Conservation (phyloP, 2,329 filamentous ascomycete genomes). For the Fusarium sp. region DNA sequence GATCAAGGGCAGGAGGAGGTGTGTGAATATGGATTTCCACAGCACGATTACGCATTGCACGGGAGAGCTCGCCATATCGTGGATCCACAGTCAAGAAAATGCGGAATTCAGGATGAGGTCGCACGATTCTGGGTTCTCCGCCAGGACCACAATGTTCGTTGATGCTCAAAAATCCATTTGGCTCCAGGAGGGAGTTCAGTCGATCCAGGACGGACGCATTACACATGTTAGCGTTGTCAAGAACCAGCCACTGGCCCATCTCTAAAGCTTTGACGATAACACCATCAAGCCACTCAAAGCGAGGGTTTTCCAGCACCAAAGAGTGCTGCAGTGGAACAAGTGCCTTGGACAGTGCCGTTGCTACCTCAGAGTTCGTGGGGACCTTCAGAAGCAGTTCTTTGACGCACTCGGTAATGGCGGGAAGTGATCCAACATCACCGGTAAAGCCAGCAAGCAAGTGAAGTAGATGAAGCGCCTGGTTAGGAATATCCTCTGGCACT, state of each 20-base stretch:
- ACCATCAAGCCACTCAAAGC: conserved; percentile 97
- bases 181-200: conserved; percentile 93
- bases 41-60: conserved; percentile 96
- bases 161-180: conserved; percentile 86
- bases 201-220: conserved; percentile 94
- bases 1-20: conserved; percentile 50
- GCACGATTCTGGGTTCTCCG: conserved; percentile 83
- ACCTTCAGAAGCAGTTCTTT: conserved; percentile 57
- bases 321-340: conserved; percentile 65
- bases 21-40: conserved; percentile 84
- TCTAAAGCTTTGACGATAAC: conserved; percentile 89
- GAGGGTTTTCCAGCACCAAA: conserved; percentile 74
- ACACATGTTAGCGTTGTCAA: conserved; percentile 98
- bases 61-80: conserved; percentile 89
- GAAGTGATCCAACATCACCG: conserved; percentile 56
- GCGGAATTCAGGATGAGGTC: conserved; percentile 86
- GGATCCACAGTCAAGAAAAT: conserved; percentile 96
- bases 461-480: conserved; percentile 63
- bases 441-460: conserved; percentile 60
- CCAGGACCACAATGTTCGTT: conserved; percentile 91
- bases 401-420: conserved; percentile 55
- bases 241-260: conserved; percentile 88
- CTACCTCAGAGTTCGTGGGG: conserved; percentile 60
- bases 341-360: conserved; percentile 61
- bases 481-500: conserved; percentile 61